Evolutionary conservation across 2,329 filamentous ascomycete genomes (phyloP), one percentile per base, ranked within the genome.

Genomic region (Ceratocystis albifundus): DNA sequence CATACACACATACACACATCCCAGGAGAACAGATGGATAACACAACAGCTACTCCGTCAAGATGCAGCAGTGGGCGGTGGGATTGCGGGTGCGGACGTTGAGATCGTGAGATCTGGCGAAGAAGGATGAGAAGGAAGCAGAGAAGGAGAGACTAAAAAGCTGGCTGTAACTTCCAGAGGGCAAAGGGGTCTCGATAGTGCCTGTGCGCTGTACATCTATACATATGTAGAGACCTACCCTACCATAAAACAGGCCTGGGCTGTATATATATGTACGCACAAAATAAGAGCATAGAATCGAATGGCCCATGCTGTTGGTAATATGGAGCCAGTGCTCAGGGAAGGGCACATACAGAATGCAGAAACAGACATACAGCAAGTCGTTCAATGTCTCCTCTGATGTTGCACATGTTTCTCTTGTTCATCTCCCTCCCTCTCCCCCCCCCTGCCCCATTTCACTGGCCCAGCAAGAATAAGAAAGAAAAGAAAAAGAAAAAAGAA

Each of bases 91-190:
- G 25, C 15, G 10, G 45, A 62, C 41, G 12, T 62, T 46, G 61
- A 46, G 44, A 62, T 62, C 44, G 61, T 62, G 41, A 46, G 41
- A 62, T 62, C 61, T 62, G 61, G 61, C 61, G 61, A 62, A 62
- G 41, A 62, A 46, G 41, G 45, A 62, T 62, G 61, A 7, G 61
- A 62, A 46, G 61, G 61, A 62, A 46, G 36, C 22, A 55, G 20
- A 4, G 22, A 12, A 28, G 50, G 20, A 22, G 50, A 55, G 50
- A 50, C 15, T 50, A 15, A 22, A 50, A 7, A 5, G 4, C 28
- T 28, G n/a, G 2, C 22, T n/a, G 46, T 36, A 10, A 36, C 32
- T 36, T 36, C 32, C 4, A 48, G 45, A 17, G 7, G 45, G 45
- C 45, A 50, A 22, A 50, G 46, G 46, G 22, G 46, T 10, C 7